Base-by-base conservation (phyloP, 208 protist genomes). In the Acanthamoeba castellanii region DNA sequence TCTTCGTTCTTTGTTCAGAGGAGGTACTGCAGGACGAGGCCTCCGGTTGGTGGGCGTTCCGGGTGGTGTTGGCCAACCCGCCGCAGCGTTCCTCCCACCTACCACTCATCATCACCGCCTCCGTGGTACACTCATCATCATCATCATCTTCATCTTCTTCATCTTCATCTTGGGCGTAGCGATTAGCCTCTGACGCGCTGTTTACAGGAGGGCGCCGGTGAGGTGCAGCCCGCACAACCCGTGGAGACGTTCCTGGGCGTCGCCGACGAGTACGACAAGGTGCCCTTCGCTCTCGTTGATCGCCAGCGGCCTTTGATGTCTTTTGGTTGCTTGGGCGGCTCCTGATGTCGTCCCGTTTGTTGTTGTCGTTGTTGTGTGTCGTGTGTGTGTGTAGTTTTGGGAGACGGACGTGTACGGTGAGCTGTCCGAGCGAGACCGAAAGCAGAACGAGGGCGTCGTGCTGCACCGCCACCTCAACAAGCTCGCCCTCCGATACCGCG, bases 261-360 rank as follows among this genome's bases (percentile, higher is more conserved):
- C 25, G 84, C 84, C 32, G 84, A 90, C 34, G 84, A 90, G 25
- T 90, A 90, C 84, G 84, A 90, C 30, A 68, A 90, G 55, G 84
- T 84, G 30, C 66, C 2, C n/a, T 7, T 74, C 66, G 4, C 11
- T 74, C 66, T 74, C 66, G 25, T 20, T 8, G 30, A 27, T 37
- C 18, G 14, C 7, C 3, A 9, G 66, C n/a, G n/a, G n/a, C n/a
- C n/a, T n/a, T n/a, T n/a, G n/a, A n/a, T n/a, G n/a, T n/a, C n/a
- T n/a, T n/a, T n/a, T n/a, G n/a, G n/a, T n/a, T n/a, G n/a, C n/a
- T n/a, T n/a, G n/a, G n/a, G n/a, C n/a, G n/a, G n/a, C n/a, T n/a
- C n/a, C 16, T 57, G 52, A 57, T 16, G 52, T 20, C 52, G 11
- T 57, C 52, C 52, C 16, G 7, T 7, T 57, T 16, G 11, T 57